These are phyloP conservation scores for Penicillium antarcticum DNA, from an alignment of 495 filamentous ascomycete genomes.

Conservation along the genomic window DNA sequence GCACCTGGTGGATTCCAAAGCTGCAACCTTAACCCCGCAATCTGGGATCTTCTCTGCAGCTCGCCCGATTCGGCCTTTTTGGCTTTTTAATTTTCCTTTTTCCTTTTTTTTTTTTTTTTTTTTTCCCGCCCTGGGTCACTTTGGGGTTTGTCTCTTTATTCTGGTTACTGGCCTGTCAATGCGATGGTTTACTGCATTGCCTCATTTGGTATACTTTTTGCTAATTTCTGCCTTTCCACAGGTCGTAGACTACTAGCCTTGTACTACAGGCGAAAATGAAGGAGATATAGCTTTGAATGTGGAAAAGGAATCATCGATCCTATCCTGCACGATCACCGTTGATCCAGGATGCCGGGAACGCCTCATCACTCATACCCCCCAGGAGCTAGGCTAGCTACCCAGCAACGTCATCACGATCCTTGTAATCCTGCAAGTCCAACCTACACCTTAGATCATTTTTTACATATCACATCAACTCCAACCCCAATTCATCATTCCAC, in stretches of 20 bases:
- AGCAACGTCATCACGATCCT: too few relatives aligned
- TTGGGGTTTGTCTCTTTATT: not conserved
- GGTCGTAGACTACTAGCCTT: too few relatives aligned
- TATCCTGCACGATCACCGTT: conserved; percentile 8
- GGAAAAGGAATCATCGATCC: not conserved
- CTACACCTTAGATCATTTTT: too few relatives aligned
- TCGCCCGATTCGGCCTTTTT: not conserved
- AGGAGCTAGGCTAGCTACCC: too few relatives aligned
- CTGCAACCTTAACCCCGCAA: conserved; percentile 35
- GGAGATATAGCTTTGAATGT: not conserved
- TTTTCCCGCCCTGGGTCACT: not conserved
- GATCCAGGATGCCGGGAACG: conserved; percentile 1
- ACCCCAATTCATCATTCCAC: too few relatives aligned
- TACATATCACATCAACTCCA: too few relatives aligned
- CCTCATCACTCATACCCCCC: not conserved
- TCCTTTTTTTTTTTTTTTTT: not conserved
- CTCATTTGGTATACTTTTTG: too few relatives aligned
- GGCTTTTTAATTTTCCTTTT: not conserved
- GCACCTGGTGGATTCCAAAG: not conserved
- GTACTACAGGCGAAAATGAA: not conserved
- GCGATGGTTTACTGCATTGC: too few relatives aligned
- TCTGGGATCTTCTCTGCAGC: not conserved
- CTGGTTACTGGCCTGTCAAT: too few relatives aligned
- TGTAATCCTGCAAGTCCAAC: too few relatives aligned
- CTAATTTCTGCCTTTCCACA: too few relatives aligned